These are phyloP conservation scores for Rhinocladiella mackenziei DNA, from an alignment of 2,329 filamentous ascomycete species.

Conservation along the genomic window DNA sequence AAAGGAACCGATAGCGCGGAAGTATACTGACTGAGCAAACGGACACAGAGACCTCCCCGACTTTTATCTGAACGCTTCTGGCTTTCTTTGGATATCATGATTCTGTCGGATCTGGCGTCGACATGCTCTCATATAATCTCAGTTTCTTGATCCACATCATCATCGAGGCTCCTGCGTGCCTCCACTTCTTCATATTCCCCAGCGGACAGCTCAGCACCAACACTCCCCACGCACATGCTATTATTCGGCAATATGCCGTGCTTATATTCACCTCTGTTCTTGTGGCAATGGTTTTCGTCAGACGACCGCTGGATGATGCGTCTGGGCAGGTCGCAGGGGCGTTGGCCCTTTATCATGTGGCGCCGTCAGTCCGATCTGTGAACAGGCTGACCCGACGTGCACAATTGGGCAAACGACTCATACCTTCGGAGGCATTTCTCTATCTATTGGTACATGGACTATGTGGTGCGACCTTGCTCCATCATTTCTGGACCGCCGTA, in stretches of 20 bases:
- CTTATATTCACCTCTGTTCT: constrained; percentile 35
- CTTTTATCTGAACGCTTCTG: no score
- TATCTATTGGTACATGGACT: constrained; percentile 26
- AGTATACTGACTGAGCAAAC: no score
- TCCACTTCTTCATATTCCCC: constrained; percentile 38
- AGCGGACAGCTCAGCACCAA: constrained; percentile 31
- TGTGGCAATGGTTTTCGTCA: constrained; percentile 35
- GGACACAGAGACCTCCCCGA: background rate
- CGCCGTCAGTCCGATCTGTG: constrained; percentile 32
- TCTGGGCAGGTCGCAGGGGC: constrained; percentile 34
- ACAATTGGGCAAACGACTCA: constrained; percentile 4
- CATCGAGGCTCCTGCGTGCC: constrained; percentile 36
- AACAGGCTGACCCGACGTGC: constrained; percentile 21
- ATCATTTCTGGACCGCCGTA: constrained; percentile 13
- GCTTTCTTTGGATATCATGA: background rate
- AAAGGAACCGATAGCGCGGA: no score
- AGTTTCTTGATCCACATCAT: constrained; percentile 35
- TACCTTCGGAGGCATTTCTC: constrained; percentile 25
- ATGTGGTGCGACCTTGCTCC: constrained; percentile 18
- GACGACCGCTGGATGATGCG: constrained; percentile 30
- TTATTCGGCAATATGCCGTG: constrained; percentile 40
- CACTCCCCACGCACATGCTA: constrained; percentile 35
- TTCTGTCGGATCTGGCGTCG: background rate
- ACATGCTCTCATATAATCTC: constrained; percentile 11
- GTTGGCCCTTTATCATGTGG: constrained; percentile 37